Evolutionary conservation across 1,139 yeast genomes (phyloP), one percentile per base, ranked within the genome.

Genomic region (Zygoascus meyerae): DNA sequence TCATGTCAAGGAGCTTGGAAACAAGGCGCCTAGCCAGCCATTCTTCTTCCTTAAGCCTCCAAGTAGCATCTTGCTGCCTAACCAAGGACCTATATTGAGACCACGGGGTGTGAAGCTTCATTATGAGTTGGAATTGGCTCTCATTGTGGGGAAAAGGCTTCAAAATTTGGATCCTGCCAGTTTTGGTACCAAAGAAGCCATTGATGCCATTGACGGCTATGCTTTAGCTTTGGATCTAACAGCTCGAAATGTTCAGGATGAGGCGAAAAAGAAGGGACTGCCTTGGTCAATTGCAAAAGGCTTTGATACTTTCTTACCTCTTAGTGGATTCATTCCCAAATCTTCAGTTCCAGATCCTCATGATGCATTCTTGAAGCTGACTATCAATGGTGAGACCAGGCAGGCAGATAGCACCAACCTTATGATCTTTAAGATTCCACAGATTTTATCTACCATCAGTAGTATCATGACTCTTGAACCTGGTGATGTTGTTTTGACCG

Each of bases 241-340:
- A 7, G 98, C 96, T 0, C 77, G 98, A 64, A 89, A 90, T 61
- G 95, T 92, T 31, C 99, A 92, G 67, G 90, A 85, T 60, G 96
- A 83, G 61, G 97, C 97, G 44, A 94, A 92, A 68, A 78, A 76
- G 69, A 87, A 87, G 65, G 97, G 98, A 1, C 74, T 92, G 48
- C 98, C 98, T 11, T 92, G 99, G 99, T 70, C 94, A 4, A 86
- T 90, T 56, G 95, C 94, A 34, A 94, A 92, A 65, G 98, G 98
- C 0, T 92, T 89, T 63, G 98, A 92, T 63, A 92, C 98, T 0
- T 92, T 92, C 65, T 73, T 86, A 62, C 98, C 98, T 1, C 67
- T 92, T 17, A 82, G 95, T 7, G 67, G 71, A 26, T 78, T 80
- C 56, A 82, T 92, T 49, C 77, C 90, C 10, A 84, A 84, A 61